A percentile compares a stretch with the other conserved stretches of the same genome.
phyloP scores from a whole-genome alignment of 805 yeast species.

The Dipodascopsis uninucleata region DNA sequence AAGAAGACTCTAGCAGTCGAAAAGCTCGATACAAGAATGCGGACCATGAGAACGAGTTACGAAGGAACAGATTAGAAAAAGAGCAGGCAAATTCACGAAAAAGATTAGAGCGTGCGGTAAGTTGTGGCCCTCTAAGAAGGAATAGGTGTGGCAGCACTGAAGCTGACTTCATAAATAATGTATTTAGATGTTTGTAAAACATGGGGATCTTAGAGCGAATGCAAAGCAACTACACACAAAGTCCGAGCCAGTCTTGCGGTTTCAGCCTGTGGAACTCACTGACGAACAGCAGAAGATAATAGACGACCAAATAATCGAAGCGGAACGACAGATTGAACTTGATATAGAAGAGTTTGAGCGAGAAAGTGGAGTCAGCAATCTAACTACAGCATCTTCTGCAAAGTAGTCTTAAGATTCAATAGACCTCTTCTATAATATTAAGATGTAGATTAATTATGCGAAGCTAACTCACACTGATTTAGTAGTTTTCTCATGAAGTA shows the following conservation, averaged over 20 bases:
- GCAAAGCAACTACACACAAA: conserved; percentile 8
- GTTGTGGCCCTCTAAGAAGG: neutral
- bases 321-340: neutral
- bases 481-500: too few species aligned
- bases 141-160: neutral
- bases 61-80: conserved; percentile 4
- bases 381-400: too few species aligned
- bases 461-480: too few species aligned
- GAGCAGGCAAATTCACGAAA: conserved; percentile 3
- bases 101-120: neutral
- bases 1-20: conserved; percentile 8
- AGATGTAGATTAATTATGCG: neutral
- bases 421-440: neutral
- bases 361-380: too few species aligned
- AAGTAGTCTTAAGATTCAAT: neutral
- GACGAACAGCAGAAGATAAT: conserved; percentile 6
- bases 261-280: conserved; percentile 5
- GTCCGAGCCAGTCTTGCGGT: conserved; percentile 1
- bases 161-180: too few species aligned
- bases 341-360: neutral
- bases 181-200: neutral
- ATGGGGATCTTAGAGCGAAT: conserved; percentile 1
- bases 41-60: conserved; percentile 8
- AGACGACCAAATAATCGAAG: conserved; percentile 2
- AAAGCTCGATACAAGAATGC: conserved; percentile 12